Base-by-base conservation (phyloP, 345 rosid genomes). In the Erodium maritimum region DNA sequence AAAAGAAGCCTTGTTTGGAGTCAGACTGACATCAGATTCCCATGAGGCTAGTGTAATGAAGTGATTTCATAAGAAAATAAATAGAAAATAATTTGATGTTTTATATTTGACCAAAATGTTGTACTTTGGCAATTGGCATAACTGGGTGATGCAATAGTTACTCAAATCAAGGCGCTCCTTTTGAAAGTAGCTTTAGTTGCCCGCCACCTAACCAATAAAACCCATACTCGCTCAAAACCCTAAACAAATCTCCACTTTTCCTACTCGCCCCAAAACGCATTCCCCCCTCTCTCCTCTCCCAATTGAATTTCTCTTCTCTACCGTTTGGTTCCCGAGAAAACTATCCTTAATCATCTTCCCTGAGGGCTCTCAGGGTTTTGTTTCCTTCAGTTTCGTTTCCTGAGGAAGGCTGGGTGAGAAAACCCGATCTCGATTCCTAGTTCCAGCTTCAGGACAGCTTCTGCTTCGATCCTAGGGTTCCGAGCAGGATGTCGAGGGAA, bases 401-500 rank as follows among this genome's bases (percentile, higher is more conserved):
- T 29, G 48, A 42, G 48, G 14, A 42, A 42, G 14, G 46, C 14
- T 10, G 16, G 14, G 48, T 9, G 48, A 42, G 12, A 14, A 42
- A 12, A 42, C 48, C 5, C 48, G 17, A 42, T 42, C 17, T 42
- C 14, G 48, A 42, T 3, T 42, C 48, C 1, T 14, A 42, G 3
- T 3, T 42, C 48, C 14, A 10, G 14, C 14, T 12, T 16, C 34
- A 3, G 8, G 8, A 29, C 34, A 29, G 34, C 50, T 20, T 42
- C 50, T 14, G 53, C 21, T 21, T 25, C 69, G 67, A 57, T 56
- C 63, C 24, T 64, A 61, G 68, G 75, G 73, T 61, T 56, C 65
- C 59, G 61, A 67, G 52, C 53, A 62, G 29, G 25, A 91, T 88
- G 99, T 79, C 86, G 66, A 71, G 73, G 80, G 82, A 78, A 57